phyloP scores from a whole-genome alignment of 495 filamentous ascomycete genomes.

The Evansstolkia leycettana region DNA sequence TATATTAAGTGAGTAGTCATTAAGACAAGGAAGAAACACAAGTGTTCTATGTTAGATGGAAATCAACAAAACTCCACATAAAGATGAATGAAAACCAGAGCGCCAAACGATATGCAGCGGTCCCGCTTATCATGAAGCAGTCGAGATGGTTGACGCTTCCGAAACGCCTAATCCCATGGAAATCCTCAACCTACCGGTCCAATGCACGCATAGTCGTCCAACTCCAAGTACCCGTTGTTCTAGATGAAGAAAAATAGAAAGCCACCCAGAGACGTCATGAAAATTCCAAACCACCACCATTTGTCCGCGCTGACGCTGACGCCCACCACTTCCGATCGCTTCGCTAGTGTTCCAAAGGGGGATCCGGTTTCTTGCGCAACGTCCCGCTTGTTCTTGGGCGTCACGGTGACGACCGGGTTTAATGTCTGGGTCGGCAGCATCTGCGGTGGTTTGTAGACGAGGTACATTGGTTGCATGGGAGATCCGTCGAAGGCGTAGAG shows the following conservation, averaged over 20 bases:
- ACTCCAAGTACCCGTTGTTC: slow-evolving; percentile 1
- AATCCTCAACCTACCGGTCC: too few species aligned
- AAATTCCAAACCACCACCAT: slow-evolving; percentile 61
- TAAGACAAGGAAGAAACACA: too few species aligned
- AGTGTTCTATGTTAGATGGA: too few species aligned
- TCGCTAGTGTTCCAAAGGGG: slow-evolving; percentile 24
- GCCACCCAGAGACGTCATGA: slow-evolving; percentile 50
- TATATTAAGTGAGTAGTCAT: too few species aligned
- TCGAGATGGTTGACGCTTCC: neutral
- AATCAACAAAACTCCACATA: too few species aligned
- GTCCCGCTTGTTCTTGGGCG: slow-evolving; percentile 21
- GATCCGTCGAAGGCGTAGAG: slow-evolving; percentile 53
- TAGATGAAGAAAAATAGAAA: slow-evolving; percentile 24
- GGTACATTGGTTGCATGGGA: slow-evolving; percentile 62
- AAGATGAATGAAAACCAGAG: too few species aligned
- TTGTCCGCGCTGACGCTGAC: slow-evolving; percentile 42
- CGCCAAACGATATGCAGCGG: too few species aligned
- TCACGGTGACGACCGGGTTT: slow-evolving; percentile 38
- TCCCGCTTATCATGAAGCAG: neutral
- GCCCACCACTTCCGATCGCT: slow-evolving; percentile 27
- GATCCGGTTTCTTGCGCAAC: slow-evolving; percentile 11
- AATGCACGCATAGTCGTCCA: too few species aligned
- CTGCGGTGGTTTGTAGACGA: slow-evolving; percentile 53
- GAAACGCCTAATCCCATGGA: neutral
- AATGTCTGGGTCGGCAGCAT: slow-evolving; percentile 66